Conservation (phyloP, 1,139 yeast genomes). For the Tardiomyces blankii region DNA sequence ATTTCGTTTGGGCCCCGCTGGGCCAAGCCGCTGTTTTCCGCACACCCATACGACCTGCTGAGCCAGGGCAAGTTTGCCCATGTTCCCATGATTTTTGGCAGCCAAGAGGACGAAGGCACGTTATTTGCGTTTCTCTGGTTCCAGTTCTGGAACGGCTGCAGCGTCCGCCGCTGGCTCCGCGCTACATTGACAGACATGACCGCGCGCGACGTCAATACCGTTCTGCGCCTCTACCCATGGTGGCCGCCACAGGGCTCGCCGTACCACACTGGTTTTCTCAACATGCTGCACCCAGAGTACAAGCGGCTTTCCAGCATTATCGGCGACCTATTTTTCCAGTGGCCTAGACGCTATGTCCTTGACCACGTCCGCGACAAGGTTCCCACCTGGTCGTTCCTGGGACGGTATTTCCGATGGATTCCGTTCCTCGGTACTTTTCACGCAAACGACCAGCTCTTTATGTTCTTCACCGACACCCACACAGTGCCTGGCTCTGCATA, state of each 20-base stretch:
- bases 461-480: conserved; percentile 4
- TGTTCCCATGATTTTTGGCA: conserved; percentile 14
- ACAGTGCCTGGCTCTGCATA: conserved; percentile 6
- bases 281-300: conserved; percentile 7
- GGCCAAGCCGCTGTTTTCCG: conserved; percentile 10
- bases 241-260: conserved; percentile 13
- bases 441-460: conserved; percentile 7
- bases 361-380: conserved; percentile 1
- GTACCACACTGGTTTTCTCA: conserved; percentile 10
- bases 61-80: conserved; percentile 8
- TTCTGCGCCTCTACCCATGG: conserved; percentile 10
- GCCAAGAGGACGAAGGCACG: conserved; percentile 15
- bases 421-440: conserved; percentile 13
- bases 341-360: conserved; percentile 12
- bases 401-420: conserved; percentile 4
- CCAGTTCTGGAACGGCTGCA: conserved; percentile 6
- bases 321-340: conserved; percentile 12
- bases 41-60: conserved; percentile 6
- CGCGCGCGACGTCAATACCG: background rate
- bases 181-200: conserved; percentile 5
- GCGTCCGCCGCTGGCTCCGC: conserved; percentile 6
- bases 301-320: conserved; percentile 13
- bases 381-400: conserved; percentile 6
- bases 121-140: conserved; percentile 6
- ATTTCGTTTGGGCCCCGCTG: conserved; percentile 11